These are phyloP conservation scores for Lactarius vividus DNA, from an alignment of 768 basidiomycete species.

Conservation along the genomic window DNA sequence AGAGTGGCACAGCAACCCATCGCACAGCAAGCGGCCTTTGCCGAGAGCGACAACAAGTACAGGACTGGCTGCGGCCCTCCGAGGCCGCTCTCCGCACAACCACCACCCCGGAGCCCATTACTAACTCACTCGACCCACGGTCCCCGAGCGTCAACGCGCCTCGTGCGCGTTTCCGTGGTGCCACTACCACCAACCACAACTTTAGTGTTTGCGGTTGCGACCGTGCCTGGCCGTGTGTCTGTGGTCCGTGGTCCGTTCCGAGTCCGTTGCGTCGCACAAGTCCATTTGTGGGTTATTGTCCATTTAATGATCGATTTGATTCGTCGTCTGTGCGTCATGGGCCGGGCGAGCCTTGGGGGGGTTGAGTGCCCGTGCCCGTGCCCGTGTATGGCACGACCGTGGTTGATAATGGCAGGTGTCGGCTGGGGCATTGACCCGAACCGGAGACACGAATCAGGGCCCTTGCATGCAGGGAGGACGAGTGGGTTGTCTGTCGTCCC, in stretches of 20 bases:
- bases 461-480: neutral
- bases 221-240: neutral
- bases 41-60: neutral
- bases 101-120: neutral
- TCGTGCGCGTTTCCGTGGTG: neutral
- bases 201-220: neutral
- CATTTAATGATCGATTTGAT: no score
- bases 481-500: neutral
- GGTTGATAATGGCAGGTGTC: neutral
- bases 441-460: neutral
- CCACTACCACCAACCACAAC: neutral
- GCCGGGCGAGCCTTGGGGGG: no score
- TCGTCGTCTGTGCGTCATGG: no score
- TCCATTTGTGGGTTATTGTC: neutral
- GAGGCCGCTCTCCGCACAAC: neutral
- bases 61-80: constrained; percentile 1
- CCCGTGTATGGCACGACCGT: neutral
- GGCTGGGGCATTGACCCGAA: neutral
- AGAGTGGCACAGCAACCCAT: neutral
- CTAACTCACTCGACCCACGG: neutral
- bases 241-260: neutral
- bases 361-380: neutral
- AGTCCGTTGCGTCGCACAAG: neutral
- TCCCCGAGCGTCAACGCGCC: neutral
- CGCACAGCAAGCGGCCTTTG: neutral